Evolutionary conservation across 176 grass and related monocot species (phyloP).

Genomic region (Eragrostis nindensis): DNA sequence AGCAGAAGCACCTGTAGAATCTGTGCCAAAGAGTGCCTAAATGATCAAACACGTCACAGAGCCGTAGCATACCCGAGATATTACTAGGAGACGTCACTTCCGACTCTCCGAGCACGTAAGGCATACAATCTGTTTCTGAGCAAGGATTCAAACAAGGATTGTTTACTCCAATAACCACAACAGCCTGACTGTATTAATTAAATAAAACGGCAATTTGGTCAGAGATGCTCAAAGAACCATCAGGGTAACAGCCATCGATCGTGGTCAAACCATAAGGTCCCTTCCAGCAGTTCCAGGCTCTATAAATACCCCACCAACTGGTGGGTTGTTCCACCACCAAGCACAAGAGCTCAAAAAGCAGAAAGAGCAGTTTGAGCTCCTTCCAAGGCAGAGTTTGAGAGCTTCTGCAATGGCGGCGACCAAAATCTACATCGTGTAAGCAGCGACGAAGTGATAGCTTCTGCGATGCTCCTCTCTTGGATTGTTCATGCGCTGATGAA

Average conservation of each 20-base stretch:
- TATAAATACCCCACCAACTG: not conserved
- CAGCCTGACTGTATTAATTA: not conserved
- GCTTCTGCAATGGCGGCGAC: conserved; percentile 33
- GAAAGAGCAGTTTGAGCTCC: not conserved
- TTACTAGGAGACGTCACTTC: not conserved
- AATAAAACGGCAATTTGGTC: too few species aligned
- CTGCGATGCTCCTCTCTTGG: not conserved
- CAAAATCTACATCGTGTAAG: conserved; percentile 75
- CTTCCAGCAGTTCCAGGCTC: not conserved
- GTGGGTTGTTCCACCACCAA: not conserved
- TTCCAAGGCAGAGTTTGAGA: not conserved
- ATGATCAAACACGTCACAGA: too few species aligned
- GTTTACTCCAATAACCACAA: not conserved
- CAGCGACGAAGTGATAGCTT: not conserved
- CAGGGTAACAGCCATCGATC: too few species aligned
- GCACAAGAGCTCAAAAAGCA: not conserved
- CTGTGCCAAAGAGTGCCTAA: too few species aligned
- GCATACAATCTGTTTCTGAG: not conserved
- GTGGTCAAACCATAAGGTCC: not conserved
- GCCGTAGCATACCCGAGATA: too few species aligned
- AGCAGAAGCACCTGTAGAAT: too few species aligned
- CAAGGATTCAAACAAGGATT: not conserved
- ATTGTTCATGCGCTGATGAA: not conserved
- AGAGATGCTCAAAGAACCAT: not conserved
- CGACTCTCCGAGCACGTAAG: not conserved